Evolutionary conservation across 228 moss, liverwort and hornwort genomes (phyloP).

Genomic region (Sphagnum magellanicum): DNA sequence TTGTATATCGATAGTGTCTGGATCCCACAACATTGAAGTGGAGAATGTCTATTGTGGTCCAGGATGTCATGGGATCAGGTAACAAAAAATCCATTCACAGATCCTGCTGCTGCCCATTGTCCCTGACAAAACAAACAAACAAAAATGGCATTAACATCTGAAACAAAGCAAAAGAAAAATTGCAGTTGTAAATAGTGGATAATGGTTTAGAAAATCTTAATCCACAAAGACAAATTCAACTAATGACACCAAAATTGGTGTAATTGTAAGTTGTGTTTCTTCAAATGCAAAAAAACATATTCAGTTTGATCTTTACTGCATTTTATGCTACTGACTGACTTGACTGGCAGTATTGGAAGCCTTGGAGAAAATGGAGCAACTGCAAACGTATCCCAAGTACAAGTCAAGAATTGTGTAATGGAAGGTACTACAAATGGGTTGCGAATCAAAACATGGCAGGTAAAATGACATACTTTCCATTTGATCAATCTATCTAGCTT

Average conservation of each 20-base stretch:
- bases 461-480: not conserved
- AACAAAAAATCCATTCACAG: not conserved
- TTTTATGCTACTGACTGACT: no score
- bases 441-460: conserved; percentile 48
- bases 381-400: conserved; percentile 36
- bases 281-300: no score
- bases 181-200: no score
- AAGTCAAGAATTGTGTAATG: conserved; percentile 24
- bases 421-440: conserved; percentile 44
- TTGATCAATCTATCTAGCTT: no score
- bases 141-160: no score
- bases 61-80: conserved; percentile 52
- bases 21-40: conserved; percentile 20
- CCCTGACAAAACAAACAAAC: no score
- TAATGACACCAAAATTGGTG: no score
- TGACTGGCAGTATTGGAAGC: conserved; percentile 28
- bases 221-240: no score
- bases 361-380: conserved; percentile 12
- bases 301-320: no score
- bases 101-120: no score
- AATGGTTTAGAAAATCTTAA: no score
- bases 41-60: conserved; percentile 29
- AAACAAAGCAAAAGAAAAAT: no score
- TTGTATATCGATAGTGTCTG: conserved; percentile 36
- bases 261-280: not conserved